Evolutionary conservation across 2,329 filamentous ascomycete species (phyloP), one percentile per base, ranked within the genome.

Genomic region (Ceratocystis smalleyi): DNA sequence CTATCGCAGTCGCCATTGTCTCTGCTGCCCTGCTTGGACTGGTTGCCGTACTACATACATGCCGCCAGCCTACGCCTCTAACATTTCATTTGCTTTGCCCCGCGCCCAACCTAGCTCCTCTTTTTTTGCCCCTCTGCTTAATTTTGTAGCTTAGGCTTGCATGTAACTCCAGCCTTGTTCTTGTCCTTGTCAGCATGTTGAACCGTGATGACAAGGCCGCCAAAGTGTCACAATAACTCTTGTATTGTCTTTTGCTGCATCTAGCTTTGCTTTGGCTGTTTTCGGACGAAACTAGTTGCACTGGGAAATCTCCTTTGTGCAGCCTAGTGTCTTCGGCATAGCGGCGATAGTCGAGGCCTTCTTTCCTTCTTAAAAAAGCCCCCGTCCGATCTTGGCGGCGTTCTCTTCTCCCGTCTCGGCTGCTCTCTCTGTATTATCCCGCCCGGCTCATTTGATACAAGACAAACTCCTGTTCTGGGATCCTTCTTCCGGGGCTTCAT

Each of bases 1-100:
- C 22, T 35, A 61, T 19, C 24, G 4, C 2, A 5, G 1, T 10
- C 47, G 6, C 8, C 22, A 4, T 51, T 24, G n/a, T 51, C 54
- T 24, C 54, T n/a, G 1, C 54, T 32, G 24, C 8, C 51, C 27
- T 55, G 22, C 30, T 55, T 32, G 15, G 5, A 1, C 4, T 57
- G 24, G 54, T 32, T 57, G 54, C 30, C 32, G 12, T 32, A 57
- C 54, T 57, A 35, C 27, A 40, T 40, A 15, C 1, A 35, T n/a
- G n/a, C n/a, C n/a, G n/a, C n/a, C n/a, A n/a, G n/a, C n/a, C n/a
- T n/a, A n/a, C n/a, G 32, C 35, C 35, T 40, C 10, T 15, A 40
- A 3, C 12, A 10, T 4, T 57, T 57, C 54, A 27, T 57, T 57
- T 57, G 35, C 54, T 57, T 61, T 61, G 59, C 59, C 59, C 59